Evolutionary conservation across 1,139 yeast species (phyloP), one percentile per base, ranked within the genome.

Genomic region (Suhomyces anneliseae): DNA sequence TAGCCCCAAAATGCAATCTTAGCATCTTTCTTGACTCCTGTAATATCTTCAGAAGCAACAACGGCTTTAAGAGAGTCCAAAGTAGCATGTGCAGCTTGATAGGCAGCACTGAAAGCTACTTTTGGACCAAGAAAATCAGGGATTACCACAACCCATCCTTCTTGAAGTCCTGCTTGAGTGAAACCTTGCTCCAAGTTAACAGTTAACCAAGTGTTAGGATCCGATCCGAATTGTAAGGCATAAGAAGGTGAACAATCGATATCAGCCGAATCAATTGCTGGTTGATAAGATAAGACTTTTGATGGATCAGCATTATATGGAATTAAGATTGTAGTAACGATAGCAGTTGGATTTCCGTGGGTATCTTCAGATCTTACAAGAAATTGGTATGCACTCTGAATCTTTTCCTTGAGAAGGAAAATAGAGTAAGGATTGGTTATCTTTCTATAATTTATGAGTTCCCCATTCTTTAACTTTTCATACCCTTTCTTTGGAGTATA

Each of bases 191-290:
- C 73, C 19, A 57, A 54, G 46, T 60, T 58, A 3, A 55, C 36
- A 7, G 47, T 48, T 11, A 61, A 35, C 29, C 64, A 60, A 12
- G 48, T 24, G 29, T 27, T 27, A 11, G 35, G 51, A 6, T 66
- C 46, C 9, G 54, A 49, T n/a, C 64, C 64, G n/a, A 48, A 44
- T 39, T 51, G 50, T 19, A 66, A 52, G 0, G 66, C 60, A 50
- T 65, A 69, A 0, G 75, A 69, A 1, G 71, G 66, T 4, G 72
- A 58, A 59, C 76, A 72, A 48, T 66, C 49, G 1, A 47, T 19
- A 26, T 46, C 45, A 2, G 72, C 55, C 10, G 72, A 51, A 54
- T 72, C 74, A 53, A 69, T 61, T 39, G 73, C 71, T n/a, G 62
- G 49, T 47, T 69, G 73, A 51, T 66, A 69, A 8, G 70, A 60